phyloP scores from a whole-genome alignment of 23 red algal species.

The Gracilaria caudata region DNA sequence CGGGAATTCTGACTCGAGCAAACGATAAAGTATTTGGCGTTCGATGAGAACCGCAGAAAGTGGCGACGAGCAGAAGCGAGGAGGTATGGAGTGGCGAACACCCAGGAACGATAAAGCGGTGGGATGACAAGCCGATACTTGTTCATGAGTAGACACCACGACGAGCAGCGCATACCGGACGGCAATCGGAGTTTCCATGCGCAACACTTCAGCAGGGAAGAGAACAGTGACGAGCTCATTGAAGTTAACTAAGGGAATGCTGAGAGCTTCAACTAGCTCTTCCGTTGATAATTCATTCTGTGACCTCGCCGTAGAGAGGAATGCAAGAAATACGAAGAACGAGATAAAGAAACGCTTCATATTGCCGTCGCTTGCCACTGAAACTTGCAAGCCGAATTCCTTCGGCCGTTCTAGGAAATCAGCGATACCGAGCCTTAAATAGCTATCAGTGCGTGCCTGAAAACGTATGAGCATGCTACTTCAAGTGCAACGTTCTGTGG shows the following conservation, averaged over 20 bases:
- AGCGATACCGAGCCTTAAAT: no score
- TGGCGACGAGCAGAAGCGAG: slow-evolving; percentile 10
- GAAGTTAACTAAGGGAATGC: neutral
- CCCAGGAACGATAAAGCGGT: slow-evolving; percentile 32
- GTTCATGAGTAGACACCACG: neutral
- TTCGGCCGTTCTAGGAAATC: no score
- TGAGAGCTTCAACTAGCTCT: slow-evolving; percentile 8
- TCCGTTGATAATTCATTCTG: neutral
- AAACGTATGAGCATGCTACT: no score
- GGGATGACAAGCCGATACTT: slow-evolving; percentile 32
- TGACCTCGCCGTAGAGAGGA: neutral
- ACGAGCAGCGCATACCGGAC: slow-evolving; percentile 12
- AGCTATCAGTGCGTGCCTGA: no score
- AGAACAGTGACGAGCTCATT: slow-evolving; percentile 15
- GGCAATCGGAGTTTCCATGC: slow-evolving; percentile 19
- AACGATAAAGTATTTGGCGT: slow-evolving; percentile 16
- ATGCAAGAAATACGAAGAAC: neutral
- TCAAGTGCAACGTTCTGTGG: no score
- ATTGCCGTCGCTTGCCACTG: neutral
- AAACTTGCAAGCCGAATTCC: no score
- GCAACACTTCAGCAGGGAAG: neutral
- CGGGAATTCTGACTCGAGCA: slow-evolving; percentile 22
- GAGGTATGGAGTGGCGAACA: slow-evolving; percentile 1
- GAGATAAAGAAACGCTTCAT: neutral
- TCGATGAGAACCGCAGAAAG: neutral